phyloP scores from a whole-genome alignment of 257 asterid genomes.

The Datura wrightii region DNA sequence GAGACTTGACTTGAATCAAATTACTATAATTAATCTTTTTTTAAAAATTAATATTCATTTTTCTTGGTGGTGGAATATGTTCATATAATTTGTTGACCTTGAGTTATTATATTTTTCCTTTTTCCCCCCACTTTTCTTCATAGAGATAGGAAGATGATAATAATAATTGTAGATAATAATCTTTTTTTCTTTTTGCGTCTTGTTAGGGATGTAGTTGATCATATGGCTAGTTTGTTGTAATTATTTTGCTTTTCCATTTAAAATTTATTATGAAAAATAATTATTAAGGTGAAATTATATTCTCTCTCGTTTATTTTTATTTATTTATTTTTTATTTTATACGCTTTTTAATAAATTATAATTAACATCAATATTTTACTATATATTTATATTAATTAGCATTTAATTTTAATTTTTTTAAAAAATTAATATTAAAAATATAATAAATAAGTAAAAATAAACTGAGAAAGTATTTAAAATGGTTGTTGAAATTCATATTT shows the following conservation, averaged over 20 bases:
- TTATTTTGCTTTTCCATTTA: not conserved
- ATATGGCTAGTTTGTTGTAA: not conserved
- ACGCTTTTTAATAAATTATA: too few species aligned
- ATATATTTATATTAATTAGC: too few species aligned
- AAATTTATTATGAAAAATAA: not conserved
- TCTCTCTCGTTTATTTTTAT: too few species aligned
- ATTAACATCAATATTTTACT: too few species aligned
- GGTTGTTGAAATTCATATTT: not conserved
- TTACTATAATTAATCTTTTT: not conserved
- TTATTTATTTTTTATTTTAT: too few species aligned
- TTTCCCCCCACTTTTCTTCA: not conserved
- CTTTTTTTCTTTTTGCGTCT: not conserved
- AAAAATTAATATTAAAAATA: too few species aligned
- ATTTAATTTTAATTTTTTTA: too few species aligned
- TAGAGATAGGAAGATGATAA: not conserved
- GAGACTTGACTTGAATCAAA: not conserved
- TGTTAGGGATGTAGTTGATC: conserved; percentile 14
- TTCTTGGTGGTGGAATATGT: not conserved
- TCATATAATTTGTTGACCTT: conserved; percentile 1
- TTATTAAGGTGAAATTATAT: not conserved
- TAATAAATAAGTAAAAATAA: too few species aligned
- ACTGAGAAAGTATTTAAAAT: not conserved
- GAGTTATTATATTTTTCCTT: not conserved
- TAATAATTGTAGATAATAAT: conserved; percentile 3
- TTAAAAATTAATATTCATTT: not conserved